phyloP scores from a whole-genome alignment of 2,329 filamentous ascomycete genomes.

The Cordyceps cateniannulata region DNA sequence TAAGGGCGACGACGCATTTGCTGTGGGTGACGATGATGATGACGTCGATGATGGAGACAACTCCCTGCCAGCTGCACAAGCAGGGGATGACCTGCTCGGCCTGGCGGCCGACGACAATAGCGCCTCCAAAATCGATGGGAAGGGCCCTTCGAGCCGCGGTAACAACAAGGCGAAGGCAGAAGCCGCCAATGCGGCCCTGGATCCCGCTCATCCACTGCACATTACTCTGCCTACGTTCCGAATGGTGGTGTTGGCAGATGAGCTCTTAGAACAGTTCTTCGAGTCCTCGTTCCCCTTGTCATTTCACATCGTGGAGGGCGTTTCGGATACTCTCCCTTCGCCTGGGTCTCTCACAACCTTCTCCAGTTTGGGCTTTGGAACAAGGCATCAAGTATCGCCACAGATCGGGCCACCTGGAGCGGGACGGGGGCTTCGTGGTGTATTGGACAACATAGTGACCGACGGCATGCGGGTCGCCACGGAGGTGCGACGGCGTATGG shows the following conservation, averaged over 20 bases:
- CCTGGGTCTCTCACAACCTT: constrained; percentile 71
- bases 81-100: background rate
- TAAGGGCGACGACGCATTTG: constrained; percentile 48
- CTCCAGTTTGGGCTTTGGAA: constrained; percentile 59
- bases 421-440: constrained; percentile 76
- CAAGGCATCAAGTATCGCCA: constrained; percentile 32
- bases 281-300: constrained; percentile 91
- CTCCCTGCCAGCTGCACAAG: constrained; percentile 28
- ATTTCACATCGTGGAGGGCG: constrained; percentile 74
- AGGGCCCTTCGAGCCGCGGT: constrained; percentile 13
- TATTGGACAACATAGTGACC: constrained; percentile 94
- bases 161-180: constrained; percentile 57
- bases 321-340: constrained; percentile 28
- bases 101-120: constrained; percentile 22
- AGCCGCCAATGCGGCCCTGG: constrained; percentile 81
- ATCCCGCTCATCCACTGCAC: constrained; percentile 86
- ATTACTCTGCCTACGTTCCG: constrained; percentile 97
- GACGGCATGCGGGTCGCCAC: constrained; percentile 95
- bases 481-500: constrained; percentile 87
- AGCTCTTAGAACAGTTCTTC: constrained; percentile 93
- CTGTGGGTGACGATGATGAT: constrained; percentile 68
- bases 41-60: constrained; percentile 39
- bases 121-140: constrained; percentile 34
- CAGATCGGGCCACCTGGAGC: constrained; percentile 35
- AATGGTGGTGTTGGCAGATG: constrained; percentile 96